phyloP scores from a whole-genome alignment of 2,329 filamentous ascomycete genomes.

The Zasmidium angulare region DNA sequence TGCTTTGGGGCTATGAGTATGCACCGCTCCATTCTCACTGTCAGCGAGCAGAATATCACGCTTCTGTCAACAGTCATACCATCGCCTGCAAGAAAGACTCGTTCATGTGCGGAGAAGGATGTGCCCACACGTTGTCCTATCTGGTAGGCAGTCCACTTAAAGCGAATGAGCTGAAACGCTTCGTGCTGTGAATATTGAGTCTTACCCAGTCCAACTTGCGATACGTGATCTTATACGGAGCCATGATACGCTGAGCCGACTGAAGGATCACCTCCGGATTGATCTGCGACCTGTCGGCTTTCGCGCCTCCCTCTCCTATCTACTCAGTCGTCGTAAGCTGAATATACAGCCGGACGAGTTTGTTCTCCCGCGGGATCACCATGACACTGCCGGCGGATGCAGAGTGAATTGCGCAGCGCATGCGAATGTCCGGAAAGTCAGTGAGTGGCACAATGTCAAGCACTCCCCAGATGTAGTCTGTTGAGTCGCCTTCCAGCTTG shows the following conservation, averaged over 20 bases:
- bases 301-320: slow-evolving; percentile 47
- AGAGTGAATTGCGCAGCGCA: too few relatives aligned
- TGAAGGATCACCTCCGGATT: neutral
- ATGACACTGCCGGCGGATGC: too few relatives aligned
- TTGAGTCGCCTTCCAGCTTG: slow-evolving; percentile 51
- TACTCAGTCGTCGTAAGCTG: slow-evolving; percentile 26
- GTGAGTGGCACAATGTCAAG: neutral
- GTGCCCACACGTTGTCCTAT: slow-evolving; percentile 65
- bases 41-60: too few relatives aligned
- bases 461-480: neutral
- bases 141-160: slow-evolving; percentile 74
- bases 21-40: too few relatives aligned
- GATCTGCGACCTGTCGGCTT: slow-evolving; percentile 40
- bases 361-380: slow-evolving; percentile 68
- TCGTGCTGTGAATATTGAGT: too few relatives aligned
- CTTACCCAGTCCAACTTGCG: slow-evolving; percentile 58
- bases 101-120: neutral
- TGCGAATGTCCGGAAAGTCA: neutral
- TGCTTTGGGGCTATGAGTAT: slow-evolving; percentile 59
- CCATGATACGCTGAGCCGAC: neutral
- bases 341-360: slow-evolving; percentile 26
- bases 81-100: slow-evolving; percentile 71
- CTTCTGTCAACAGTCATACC: too few relatives aligned
- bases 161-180: too few relatives aligned
- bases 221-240: neutral